Evolutionary conservation across 2,329 filamentous ascomycete genomes (phyloP).

Genomic region (Fusarium subglutinans): DNA sequence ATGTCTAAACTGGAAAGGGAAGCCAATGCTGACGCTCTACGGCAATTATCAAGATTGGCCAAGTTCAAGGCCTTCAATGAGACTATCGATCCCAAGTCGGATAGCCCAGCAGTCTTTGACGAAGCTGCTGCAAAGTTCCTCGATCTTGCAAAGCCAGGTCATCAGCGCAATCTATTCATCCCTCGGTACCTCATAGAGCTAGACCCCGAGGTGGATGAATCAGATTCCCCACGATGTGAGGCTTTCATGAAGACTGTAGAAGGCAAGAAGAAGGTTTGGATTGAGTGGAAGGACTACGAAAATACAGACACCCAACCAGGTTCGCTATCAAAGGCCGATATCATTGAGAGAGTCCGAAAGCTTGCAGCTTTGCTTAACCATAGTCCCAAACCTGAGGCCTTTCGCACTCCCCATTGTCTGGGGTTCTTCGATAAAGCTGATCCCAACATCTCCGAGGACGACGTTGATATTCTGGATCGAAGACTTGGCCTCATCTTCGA

Average conservation of each 20-base stretch:
- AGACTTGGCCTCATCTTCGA: constrained; percentile 65
- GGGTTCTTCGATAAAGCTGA: constrained; percentile 60
- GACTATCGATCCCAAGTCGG: constrained; percentile 52
- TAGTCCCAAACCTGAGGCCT: constrained; percentile 58
- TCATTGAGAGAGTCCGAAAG: constrained; percentile 56
- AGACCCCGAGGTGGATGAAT: constrained; percentile 45
- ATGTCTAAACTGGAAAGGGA: constrained; percentile 49
- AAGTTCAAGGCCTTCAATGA: constrained; percentile 63
- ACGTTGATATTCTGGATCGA: constrained; percentile 53
- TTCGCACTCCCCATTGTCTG: constrained; percentile 60
- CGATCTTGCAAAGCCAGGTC: constrained; percentile 49
- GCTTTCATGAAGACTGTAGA: constrained; percentile 49
- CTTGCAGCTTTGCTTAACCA: constrained; percentile 59
- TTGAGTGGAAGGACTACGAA: constrained; percentile 62
- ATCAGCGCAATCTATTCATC: constrained; percentile 47
- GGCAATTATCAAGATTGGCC: constrained; percentile 55
- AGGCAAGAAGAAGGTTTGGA: constrained; percentile 55
- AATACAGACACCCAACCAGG: constrained; percentile 46
- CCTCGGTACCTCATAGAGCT: constrained; percentile 49
- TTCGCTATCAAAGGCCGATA: constrained; percentile 53
- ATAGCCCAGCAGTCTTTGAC: constrained; percentile 45
- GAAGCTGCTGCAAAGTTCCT: constrained; percentile 51
- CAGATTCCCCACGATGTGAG: constrained; percentile 51
- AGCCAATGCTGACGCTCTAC: constrained; percentile 52
- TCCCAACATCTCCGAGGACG: constrained; percentile 46